Conservation (phyloP, 352 stramenopile genomes). For the Phytophthora melonis region DNA sequence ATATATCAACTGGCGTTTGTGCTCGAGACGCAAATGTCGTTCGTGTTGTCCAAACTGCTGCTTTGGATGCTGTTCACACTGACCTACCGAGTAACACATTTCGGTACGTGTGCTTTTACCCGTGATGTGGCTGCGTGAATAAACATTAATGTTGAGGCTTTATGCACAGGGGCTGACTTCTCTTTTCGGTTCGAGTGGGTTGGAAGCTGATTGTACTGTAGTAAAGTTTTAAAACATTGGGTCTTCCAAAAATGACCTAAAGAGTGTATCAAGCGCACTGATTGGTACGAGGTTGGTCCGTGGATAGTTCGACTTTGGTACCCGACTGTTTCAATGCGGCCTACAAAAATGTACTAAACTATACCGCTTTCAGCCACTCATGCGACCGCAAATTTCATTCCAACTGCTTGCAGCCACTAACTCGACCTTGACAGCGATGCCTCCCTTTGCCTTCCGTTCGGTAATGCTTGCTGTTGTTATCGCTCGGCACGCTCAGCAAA, state of each 20-base stretch:
- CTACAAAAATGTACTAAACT: neutral
- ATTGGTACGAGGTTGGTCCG: neutral
- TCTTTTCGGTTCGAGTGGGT: too few relatives aligned
- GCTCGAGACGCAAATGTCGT: too few relatives aligned
- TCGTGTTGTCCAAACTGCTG: too few relatives aligned
- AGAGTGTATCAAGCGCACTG: neutral
- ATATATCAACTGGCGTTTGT: too few relatives aligned
- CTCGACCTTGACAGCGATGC: neutral
- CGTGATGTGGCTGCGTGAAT: too few relatives aligned
- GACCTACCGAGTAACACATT: too few relatives aligned
- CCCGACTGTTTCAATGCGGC: neutral
- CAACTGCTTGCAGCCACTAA: neutral
- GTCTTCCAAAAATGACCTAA: neutral
- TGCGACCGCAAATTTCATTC: neutral
- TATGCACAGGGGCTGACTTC: too few relatives aligned
- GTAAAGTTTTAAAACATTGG: too few relatives aligned
- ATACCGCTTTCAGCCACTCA: neutral
- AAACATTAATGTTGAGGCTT: too few relatives aligned
- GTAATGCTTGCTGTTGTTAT: neutral
- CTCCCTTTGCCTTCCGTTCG: neutral
- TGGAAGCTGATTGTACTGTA: too few relatives aligned
- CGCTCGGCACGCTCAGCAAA: neutral
- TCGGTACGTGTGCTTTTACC: too few relatives aligned
- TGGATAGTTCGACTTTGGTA: neutral
- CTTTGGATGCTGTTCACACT: too few relatives aligned